Evolutionary conservation across 2,329 filamentous ascomycete genomes (phyloP).

Genomic region (Zymoseptoria tritici): DNA sequence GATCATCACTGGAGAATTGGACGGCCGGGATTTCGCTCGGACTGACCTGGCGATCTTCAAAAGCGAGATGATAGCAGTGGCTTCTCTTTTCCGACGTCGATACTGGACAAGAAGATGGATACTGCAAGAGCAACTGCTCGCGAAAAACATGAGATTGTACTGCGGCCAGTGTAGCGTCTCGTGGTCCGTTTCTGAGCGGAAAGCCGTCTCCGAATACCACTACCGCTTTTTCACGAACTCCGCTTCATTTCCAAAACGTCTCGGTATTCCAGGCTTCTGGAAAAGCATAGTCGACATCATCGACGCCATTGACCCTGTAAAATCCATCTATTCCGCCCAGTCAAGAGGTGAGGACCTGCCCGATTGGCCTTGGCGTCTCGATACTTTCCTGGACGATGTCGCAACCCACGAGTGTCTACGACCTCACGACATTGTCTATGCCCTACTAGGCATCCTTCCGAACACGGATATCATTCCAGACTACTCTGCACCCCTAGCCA

Average conservation of each 20-base stretch:
- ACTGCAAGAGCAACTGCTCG: slow-evolving; percentile 5
- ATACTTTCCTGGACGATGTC: not conserved
- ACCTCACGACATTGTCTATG: slow-evolving; percentile 2
- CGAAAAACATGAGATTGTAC: slow-evolving; percentile 1
- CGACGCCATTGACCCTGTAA: too few species aligned
- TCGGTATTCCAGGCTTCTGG: too few species aligned
- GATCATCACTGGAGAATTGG: not conserved
- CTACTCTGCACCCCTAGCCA: slow-evolving; percentile 1
- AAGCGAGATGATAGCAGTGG: too few species aligned
- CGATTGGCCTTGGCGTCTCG: too few species aligned
- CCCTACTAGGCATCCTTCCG: slow-evolving; percentile 3
- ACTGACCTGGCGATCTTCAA: not conserved
- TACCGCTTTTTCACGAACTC: too few species aligned
- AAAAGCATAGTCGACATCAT: too few species aligned
- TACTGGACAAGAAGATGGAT: slow-evolving; percentile 5
- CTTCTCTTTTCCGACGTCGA: not conserved
- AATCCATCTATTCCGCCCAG: too few species aligned
- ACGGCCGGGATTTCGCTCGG: not conserved
- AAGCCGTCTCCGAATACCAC: too few species aligned
- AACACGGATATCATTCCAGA: slow-evolving; percentile 2
- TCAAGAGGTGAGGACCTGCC: too few species aligned
- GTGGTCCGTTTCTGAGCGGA: too few species aligned
- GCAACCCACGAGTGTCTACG: slow-evolving; percentile 2
- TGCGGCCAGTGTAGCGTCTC: too few species aligned
- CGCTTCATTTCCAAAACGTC: too few species aligned